Conservation (phyloP, 768 basidiomycete species). For the Boletus rubroflammeus region DNA sequence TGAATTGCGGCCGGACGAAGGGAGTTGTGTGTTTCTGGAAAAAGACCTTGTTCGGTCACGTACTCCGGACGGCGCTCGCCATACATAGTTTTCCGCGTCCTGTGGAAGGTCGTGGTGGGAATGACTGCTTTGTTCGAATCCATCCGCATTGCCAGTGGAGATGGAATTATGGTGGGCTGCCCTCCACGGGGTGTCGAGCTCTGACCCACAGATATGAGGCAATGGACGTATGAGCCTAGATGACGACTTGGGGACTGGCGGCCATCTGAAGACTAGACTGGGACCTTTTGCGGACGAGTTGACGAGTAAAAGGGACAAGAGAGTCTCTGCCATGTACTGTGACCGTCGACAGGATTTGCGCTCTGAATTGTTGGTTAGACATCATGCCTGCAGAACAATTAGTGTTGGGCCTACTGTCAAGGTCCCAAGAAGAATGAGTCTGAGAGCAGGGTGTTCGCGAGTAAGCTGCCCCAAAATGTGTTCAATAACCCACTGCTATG, state of each 20-base stretch:
- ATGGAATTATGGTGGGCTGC: conserved; percentile 52
- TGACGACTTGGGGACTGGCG: conserved; percentile 61
- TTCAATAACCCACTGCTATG: background rate
- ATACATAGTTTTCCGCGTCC: conserved; percentile 51
- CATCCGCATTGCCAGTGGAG: conserved; percentile 23
- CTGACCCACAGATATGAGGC: conserved; percentile 44
- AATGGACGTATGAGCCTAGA: conserved; percentile 70
- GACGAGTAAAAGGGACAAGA: conserved; percentile 79
- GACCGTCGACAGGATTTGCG: background rate
- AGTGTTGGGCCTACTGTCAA: background rate
- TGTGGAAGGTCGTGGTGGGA: conserved; percentile 4
- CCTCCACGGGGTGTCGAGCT: conserved; percentile 72
- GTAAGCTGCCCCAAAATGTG: background rate
- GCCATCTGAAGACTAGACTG: conserved; percentile 81
- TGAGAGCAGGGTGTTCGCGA: background rate
- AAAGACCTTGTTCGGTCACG: conserved; percentile 54
- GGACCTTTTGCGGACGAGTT: conserved; percentile 81
- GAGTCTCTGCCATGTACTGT: conserved; percentile 51
- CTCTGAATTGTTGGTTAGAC: background rate
- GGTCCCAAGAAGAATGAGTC: background rate
- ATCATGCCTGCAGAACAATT: background rate
- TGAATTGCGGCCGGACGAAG: conserved; percentile 50
- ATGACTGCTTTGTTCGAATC: background rate
- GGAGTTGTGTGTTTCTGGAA: conserved; percentile 40
- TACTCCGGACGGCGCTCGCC: conserved; percentile 52